Percentiles rank a stretch among this genome's conserved stretches.
Conservation (phyloP, 2,329 filamentous ascomycete species). For the Aurifilum marmelostoma region DNA sequence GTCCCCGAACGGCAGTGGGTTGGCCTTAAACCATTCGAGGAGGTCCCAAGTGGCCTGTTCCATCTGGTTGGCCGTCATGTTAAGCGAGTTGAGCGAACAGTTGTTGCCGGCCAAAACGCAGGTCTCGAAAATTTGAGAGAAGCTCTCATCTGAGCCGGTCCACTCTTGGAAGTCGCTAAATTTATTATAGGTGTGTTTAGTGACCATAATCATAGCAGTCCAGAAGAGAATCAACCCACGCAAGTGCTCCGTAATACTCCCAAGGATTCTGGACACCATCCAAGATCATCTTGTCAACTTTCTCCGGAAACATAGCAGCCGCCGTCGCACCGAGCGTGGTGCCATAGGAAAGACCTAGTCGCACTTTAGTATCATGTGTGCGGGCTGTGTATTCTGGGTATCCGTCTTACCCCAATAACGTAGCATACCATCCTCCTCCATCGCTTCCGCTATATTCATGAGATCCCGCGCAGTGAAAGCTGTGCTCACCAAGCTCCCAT, state of each 20-base stretch:
- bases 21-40: background rate
- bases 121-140: constrained; percentile 1
- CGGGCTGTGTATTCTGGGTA: background rate
- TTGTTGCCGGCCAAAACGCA: background rate
- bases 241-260: constrained; percentile 36
- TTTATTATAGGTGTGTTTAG: too few species aligned
- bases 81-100: background rate
- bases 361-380: background rate
- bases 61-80: constrained; percentile 2
- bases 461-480: constrained; percentile 50
- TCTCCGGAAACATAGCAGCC: constrained; percentile 46
- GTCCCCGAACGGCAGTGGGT: constrained; percentile 3
- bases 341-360: constrained; percentile 43
- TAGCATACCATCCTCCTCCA: constrained; percentile 45
- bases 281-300: constrained; percentile 39
- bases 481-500: constrained; percentile 44
- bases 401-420: constrained; percentile 43
- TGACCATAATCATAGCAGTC: background rate
- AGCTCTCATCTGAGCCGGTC: background rate
- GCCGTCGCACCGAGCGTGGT: constrained; percentile 42
- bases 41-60: constrained; percentile 1
- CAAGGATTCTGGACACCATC: constrained; percentile 40
- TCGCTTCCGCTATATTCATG: constrained; percentile 47
- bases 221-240: background rate
- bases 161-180: constrained; percentile 7